Conservation (phyloP, 2,329 filamentous ascomycete genomes). For the Akanthomyces muscarius region DNA sequence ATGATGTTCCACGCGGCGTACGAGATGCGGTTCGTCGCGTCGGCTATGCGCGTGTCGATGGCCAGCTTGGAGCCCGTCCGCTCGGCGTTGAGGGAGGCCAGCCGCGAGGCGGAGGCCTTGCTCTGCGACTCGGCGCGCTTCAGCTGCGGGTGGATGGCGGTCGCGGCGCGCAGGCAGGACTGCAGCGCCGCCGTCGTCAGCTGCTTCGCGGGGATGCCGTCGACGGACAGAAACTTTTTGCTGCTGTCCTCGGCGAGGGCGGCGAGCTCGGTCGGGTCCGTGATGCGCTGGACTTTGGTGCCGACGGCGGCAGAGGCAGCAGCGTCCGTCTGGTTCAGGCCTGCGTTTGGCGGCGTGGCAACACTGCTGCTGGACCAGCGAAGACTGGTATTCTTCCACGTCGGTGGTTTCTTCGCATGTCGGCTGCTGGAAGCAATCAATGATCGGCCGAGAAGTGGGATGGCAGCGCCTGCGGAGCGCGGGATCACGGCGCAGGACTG, state of each 20-base stretch:
- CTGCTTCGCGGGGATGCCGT: constrained; percentile 42
- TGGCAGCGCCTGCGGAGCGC: constrained; percentile 19
- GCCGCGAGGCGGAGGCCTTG: constrained; percentile 48
- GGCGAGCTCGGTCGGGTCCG: constrained; percentile 38
- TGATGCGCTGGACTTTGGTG: constrained; percentile 24
- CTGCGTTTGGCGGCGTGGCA: constrained; percentile 1
- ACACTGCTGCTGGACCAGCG: constrained; percentile 29
- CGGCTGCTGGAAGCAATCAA: constrained; percentile 16
- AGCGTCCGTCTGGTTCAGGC: not conserved
- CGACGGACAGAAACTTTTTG: constrained; percentile 41
- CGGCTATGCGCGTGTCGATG: constrained; percentile 35
- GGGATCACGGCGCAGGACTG: constrained; percentile 39
- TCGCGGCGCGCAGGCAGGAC: constrained; percentile 42
- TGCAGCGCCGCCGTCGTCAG: constrained; percentile 42
- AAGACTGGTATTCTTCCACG: constrained; percentile 17
- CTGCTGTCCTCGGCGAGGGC: constrained; percentile 40
- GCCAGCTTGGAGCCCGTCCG: constrained; percentile 29
- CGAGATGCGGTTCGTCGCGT: constrained; percentile 51
- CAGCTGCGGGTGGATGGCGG: constrained; percentile 40
- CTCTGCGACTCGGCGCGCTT: constrained; percentile 37
- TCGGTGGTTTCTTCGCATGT: not conserved
- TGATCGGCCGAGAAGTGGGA: constrained; percentile 25
- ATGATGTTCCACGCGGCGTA: constrained; percentile 65
- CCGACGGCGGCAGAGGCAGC: not conserved
- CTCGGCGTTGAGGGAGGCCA: constrained; percentile 44